phyloP scores from a whole-genome alignment of 805 yeast genomes.

The Starmerella riodocensis region DNA sequence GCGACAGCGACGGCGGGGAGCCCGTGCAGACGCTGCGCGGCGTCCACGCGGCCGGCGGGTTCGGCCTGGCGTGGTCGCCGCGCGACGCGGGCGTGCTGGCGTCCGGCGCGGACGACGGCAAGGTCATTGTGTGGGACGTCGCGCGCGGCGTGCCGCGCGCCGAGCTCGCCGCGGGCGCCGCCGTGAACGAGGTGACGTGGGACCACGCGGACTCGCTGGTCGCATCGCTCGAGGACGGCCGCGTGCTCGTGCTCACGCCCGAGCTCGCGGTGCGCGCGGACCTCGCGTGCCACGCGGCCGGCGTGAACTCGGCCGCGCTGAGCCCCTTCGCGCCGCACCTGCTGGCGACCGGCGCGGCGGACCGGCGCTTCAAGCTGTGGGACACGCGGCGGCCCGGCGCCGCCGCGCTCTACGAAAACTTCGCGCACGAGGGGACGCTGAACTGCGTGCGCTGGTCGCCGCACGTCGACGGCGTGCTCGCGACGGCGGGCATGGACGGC shows the following conservation, averaged over 20 bases:
- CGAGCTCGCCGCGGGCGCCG: constrained; percentile 26
- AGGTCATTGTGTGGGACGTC: constrained; percentile 60
- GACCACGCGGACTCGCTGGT: constrained; percentile 37
- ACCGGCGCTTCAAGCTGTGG: constrained; percentile 51
- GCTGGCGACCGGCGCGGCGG: constrained; percentile 32
- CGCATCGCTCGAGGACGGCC: constrained; percentile 62
- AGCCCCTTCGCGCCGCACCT: constrained; percentile 42
- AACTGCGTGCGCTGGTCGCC: constrained; percentile 70
- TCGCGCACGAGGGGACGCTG: constrained; percentile 62
- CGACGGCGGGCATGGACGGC: constrained; percentile 53
- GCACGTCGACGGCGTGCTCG: constrained; percentile 59
- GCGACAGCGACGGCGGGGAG: not conserved
- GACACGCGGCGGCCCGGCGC: constrained; percentile 49
- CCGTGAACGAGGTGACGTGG: constrained; percentile 60
- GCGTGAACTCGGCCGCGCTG: constrained; percentile 56
- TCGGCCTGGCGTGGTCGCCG: constrained; percentile 56
- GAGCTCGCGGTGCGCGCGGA: constrained; percentile 23
- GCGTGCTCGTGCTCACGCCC: constrained; percentile 49
- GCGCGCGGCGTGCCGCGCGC: not conserved
- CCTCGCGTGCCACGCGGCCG: constrained; percentile 40
- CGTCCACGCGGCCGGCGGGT: constrained; percentile 51
- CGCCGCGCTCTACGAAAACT: constrained; percentile 49
- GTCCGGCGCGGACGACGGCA: constrained; percentile 55
- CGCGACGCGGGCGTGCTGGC: constrained; percentile 30
- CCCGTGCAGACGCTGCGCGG: not conserved